phyloP scores from a whole-genome alignment of 2,329 filamentous ascomycete species.

The Fusarium goolgardi region DNA sequence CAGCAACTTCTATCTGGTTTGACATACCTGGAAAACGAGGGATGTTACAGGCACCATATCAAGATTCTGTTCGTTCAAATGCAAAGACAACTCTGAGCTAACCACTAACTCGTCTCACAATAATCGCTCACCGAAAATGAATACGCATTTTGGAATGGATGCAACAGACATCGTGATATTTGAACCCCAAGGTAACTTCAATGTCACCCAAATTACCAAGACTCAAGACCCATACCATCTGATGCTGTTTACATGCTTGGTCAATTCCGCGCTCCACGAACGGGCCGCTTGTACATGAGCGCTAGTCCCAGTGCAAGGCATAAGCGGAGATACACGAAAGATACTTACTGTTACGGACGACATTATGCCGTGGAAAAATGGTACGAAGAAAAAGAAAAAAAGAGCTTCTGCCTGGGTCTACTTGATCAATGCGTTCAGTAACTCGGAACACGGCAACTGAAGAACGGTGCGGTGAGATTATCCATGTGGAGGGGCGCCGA shows the following conservation, averaged over 20 bases:
- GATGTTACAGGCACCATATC: constrained; percentile 29
- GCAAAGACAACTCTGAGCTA: not conserved
- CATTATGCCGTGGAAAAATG: constrained; percentile 2
- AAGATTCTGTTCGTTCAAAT: not conserved
- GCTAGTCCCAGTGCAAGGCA: constrained; percentile 30
- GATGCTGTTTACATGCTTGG: constrained; percentile 14
- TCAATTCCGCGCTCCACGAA: constrained; percentile 33
- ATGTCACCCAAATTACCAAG: constrained; percentile 37
- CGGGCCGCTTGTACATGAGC: constrained; percentile 37
- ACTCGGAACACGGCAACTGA: constrained; percentile 48
- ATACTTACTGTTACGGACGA: constrained; percentile 13
- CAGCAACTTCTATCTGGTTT: constrained; percentile 13
- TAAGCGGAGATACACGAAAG: constrained; percentile 28
- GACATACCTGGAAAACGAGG: constrained; percentile 8
- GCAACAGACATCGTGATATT: constrained; percentile 14
- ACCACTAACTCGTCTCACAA: not conserved
- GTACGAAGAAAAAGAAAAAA: constrained; percentile 4
- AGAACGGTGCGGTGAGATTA: constrained; percentile 45
- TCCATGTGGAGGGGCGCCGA: constrained; percentile 42
- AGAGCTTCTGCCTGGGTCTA: constrained; percentile 2
- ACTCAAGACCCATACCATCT: constrained; percentile 15
- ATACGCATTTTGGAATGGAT: constrained; percentile 6
- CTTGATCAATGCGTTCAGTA: constrained; percentile 26
- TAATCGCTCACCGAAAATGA: constrained; percentile 35
- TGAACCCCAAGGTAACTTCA: constrained; percentile 20